Evolutionary conservation across 805 yeast genomes (phyloP), one percentile per base, ranked within the genome.

Genomic region (Candida oleophila): DNA sequence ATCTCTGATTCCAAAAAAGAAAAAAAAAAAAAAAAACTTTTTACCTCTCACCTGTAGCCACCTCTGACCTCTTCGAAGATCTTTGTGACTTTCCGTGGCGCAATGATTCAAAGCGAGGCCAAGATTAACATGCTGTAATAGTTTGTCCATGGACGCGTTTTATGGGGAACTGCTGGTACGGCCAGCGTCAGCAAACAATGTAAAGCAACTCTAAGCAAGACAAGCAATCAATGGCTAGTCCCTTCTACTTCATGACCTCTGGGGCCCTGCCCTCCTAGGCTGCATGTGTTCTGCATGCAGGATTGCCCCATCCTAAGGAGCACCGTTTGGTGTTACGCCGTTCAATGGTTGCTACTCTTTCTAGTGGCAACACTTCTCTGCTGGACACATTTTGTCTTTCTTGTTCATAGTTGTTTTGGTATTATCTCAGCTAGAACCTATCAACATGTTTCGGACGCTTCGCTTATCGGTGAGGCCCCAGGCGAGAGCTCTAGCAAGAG

Each of bases 51-150:
- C n/a, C n/a, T n/a, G n/a, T n/a, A n/a, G n/a, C n/a, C n/a, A n/a
- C n/a, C n/a, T n/a, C 35, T 60, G 76, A 61, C 77, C 67, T 69
- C 75, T 71, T 73, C 78, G 78, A 73, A 73, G 78, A 72, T 73
- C 70, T 65, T 52, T 61, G 62, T 60, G 61, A 66, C 69, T 57
- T 52, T 54, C 52, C 51, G 66, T 73, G 72, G 75, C 66, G 54
- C 66, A 55, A 57, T 55, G 76, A 73, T 73, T 73, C 78, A 73
- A 73, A 73, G 73, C 71, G 76, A 66, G 61, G 77, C 73, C 77
- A 56, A 73, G 73, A 71, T 42, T 42, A 50, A 54, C 46, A 43
- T 20, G 22, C 45, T 38, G 34, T 51, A 22, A 36, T 42, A 22
- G 44, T 34, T 42, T 34, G 33, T 34, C 45, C 25, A 42, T 36